A percentile compares a stretch with the other conserved stretches of the same genome.
phyloP scores from a whole-genome alignment of 164 flowering plant genomes.

The Akebia trifoliata region DNA sequence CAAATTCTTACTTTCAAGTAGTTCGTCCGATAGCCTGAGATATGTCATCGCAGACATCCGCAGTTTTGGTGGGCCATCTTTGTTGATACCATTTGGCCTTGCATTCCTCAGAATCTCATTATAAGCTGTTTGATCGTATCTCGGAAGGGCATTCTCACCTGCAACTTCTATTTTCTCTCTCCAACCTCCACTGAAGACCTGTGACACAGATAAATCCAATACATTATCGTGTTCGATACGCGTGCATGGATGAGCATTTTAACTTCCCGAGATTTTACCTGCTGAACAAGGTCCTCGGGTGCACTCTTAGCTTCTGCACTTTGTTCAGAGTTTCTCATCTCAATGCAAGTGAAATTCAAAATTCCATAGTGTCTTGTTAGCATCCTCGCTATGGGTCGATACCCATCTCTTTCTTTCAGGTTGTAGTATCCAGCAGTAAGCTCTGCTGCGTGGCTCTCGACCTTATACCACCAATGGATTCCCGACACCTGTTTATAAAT shows the following conservation, averaged over 20 bases:
- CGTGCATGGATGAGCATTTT: background rate
- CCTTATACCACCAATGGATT: constrained; percentile 85
- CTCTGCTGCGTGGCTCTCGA: constrained; percentile 69
- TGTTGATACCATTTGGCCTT: constrained; percentile 73
- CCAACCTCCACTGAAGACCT: constrained; percentile 80
- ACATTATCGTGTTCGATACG: no score
- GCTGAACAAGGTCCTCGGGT: constrained; percentile 84
- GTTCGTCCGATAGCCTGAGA: constrained; percentile 57
- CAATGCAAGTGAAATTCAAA: constrained; percentile 81
- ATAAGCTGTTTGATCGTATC: constrained; percentile 56
- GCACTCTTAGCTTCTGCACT: constrained; percentile 46
- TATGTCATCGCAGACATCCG: constrained; percentile 66
- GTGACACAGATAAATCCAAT: constrained; percentile 10
- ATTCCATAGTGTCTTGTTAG: constrained; percentile 58
- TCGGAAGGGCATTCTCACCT: constrained; percentile 80
- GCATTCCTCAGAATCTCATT: constrained; percentile 74
- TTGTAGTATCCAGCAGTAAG: constrained; percentile 80
- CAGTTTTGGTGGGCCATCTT: constrained; percentile 41
- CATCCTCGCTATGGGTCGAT: constrained; percentile 80
- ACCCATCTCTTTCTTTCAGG: constrained; percentile 66
- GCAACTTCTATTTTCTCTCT: constrained; percentile 64
- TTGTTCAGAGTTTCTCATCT: constrained; percentile 76
- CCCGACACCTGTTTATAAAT: constrained; percentile 57
- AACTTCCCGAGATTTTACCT: constrained; percentile 36
- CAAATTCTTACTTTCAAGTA: constrained; percentile 42